Base-by-base conservation (phyloP, 78 protist genomes). In the Ministeria vibrans region DNA sequence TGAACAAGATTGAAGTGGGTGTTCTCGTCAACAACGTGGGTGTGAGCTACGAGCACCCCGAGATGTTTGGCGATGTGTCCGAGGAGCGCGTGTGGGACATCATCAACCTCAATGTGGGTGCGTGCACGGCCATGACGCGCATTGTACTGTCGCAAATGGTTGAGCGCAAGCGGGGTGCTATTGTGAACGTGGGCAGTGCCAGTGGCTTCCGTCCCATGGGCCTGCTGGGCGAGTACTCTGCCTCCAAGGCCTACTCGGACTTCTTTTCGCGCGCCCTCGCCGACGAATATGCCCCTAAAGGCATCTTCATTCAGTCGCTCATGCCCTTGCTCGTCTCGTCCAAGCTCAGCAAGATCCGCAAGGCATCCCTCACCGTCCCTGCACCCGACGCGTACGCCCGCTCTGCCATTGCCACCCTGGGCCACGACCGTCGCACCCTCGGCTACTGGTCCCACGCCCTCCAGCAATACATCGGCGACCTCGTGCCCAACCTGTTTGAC, bases 11-110 rank as follows among this genome's bases (percentile, higher is more conserved):
- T n/a, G 22, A 59, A 20, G 66, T 59, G 9, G 66, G 66, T n/a
- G 22, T 59, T 20, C 66, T 59, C 22, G 89, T 88, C 22, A 88
- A 88, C 80, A 88, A 88, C 71, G 92, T 85, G 22, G 92, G 92
- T 55, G 66, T 80, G 76, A 73, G 79, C 32, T 83, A 83, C 76
- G 92, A 88, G 23, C 81, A 80, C 71, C 86, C 88, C 80, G 78
- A 72, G 84, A 80, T 70, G 75, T 51, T 83, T 27, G 78, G 66
- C 32, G 85, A 79, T 34, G 44, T 87, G 44, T 46, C 44, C 82
- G 44, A 55, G 73, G 73, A 36, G 43, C 2, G 7, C 43, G 1
- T 62, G 32, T 32, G 7, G 38, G 49, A 59, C 6, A 11, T 86
- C 45, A 72, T 86, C 72, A 75, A 78, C 32, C 32, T 86, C 46